Conservation (phyloP, 495 filamentous ascomycete genomes). For the Aspergillus conjunctus region DNA sequence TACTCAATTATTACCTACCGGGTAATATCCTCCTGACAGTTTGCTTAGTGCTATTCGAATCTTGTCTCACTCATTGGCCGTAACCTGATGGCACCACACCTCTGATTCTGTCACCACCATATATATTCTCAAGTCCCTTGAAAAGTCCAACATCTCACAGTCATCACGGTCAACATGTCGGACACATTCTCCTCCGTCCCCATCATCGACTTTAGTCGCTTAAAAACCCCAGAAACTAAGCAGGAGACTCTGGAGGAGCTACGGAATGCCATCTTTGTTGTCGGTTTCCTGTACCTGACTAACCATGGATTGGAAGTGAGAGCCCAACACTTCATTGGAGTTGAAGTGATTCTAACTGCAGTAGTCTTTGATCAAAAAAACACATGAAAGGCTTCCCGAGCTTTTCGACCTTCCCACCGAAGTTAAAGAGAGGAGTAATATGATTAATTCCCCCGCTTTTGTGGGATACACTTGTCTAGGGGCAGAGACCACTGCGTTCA, state of each 20-base stretch:
- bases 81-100: not conserved
- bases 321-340: not conserved
- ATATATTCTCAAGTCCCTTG: not conserved
- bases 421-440: conserved; percentile 79
- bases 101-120: not conserved
- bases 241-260: conserved; percentile 68
- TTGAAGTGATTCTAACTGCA: conserved; percentile 40
- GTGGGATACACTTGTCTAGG: conserved; percentile 54
- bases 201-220: conserved; percentile 49
- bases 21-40: too few species aligned
- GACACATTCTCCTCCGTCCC: conserved; percentile 71
- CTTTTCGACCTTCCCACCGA: conserved; percentile 81
- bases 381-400: conserved; percentile 67
- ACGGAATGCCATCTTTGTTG: conserved; percentile 78
- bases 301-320: conserved; percentile 75
- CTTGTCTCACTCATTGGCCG: not conserved
- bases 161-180: not conserved
- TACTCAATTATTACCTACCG: too few species aligned
- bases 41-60: too few species aligned
- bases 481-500: conserved; percentile 48
- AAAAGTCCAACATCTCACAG: not conserved
- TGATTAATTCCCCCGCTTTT: conserved; percentile 75
- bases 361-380: conserved; percentile 64
- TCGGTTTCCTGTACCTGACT: conserved; percentile 88
- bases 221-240: conserved; percentile 68